A percentile compares a stretch with the other conserved stretches of the same genome.
phyloP scores from a whole-genome alignment of 805 yeast species.

The Candida gorgasii region DNA sequence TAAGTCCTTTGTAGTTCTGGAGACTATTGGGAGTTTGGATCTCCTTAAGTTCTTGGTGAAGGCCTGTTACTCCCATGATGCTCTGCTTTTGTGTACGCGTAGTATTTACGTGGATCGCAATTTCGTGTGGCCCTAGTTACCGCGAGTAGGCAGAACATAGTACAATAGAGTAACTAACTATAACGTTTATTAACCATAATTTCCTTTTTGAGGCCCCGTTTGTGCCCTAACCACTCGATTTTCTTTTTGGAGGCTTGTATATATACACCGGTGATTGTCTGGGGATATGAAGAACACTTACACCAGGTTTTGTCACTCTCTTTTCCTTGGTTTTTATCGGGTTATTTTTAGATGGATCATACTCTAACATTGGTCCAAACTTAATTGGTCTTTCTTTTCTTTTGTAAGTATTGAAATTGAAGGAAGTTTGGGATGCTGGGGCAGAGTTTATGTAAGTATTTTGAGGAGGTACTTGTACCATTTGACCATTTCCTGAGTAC shows the following conservation, averaged over 20 bases:
- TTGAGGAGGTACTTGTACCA: slow-evolving; percentile 7
- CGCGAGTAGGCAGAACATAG: no score
- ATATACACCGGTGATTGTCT: slow-evolving; percentile 32
- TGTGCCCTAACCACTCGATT: slow-evolving; percentile 6
- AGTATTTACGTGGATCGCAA: no score
- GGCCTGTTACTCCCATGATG: slow-evolving; percentile 79
- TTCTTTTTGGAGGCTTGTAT: slow-evolving; percentile 34
- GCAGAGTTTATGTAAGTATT: slow-evolving; percentile 12
- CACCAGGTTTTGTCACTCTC: slow-evolving; percentile 19
- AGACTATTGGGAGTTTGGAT: slow-evolving; percentile 64
- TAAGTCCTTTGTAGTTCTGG: slow-evolving; percentile 65
- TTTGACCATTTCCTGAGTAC: neutral
- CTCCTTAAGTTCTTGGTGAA: slow-evolving; percentile 75
- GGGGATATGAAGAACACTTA: slow-evolving; percentile 31
- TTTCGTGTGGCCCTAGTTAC: no score
- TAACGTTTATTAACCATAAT: no score
- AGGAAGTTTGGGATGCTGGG: slow-evolving; percentile 23
- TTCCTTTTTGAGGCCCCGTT: no score
- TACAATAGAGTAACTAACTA: no score
- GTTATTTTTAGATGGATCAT: slow-evolving; percentile 39
- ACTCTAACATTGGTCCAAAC: slow-evolving; percentile 42
- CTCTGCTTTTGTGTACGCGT: neutral
- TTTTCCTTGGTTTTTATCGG: slow-evolving; percentile 14
- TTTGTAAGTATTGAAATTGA: slow-evolving; percentile 10
- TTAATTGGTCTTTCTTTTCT: slow-evolving; percentile 25